phyloP scores from a whole-genome alignment of 2,329 filamentous ascomycete species.

The Moelleriella libera region DNA sequence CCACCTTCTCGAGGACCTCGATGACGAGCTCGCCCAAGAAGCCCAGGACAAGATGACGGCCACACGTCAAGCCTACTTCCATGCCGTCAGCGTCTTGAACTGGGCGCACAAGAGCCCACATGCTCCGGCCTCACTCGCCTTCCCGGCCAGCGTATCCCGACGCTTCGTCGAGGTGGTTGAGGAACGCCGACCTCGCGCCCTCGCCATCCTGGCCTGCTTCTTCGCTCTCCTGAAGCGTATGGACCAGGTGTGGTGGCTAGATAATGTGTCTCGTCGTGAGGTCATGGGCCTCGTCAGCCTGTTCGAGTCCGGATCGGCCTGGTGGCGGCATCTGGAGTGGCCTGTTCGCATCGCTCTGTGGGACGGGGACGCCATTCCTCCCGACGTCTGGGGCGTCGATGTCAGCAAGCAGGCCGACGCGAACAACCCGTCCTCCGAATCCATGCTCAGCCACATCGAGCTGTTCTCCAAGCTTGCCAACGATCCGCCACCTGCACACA shows the following conservation, averaged over 20 bases:
- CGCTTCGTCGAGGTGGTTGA: conserved; percentile 47
- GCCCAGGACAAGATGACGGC: conserved; percentile 14
- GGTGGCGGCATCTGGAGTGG: conserved; percentile 50
- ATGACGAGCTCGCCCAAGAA: conserved; percentile 35
- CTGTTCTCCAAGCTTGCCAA: conserved; percentile 22
- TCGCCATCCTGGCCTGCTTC: conserved; percentile 51
- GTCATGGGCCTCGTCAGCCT: conserved; percentile 48
- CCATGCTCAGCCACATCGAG: conserved; percentile 25
- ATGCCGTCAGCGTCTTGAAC: conserved; percentile 51
- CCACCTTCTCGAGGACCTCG: conserved; percentile 41
- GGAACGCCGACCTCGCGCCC: conserved; percentile 42
- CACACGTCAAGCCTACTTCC: conserved; percentile 40
- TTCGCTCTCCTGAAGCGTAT: conserved; percentile 50
- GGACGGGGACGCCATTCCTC: conserved; percentile 36
- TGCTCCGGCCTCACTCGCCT: conserved; percentile 43
- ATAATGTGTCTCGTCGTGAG: conserved; percentile 50
- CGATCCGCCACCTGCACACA: conserved; percentile 12
- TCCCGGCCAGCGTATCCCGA: conserved; percentile 50
- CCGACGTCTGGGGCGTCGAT: conserved; percentile 42
- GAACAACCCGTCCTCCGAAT: conserved; percentile 18
- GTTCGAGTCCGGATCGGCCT: conserved; percentile 42
- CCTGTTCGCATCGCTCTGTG: conserved; percentile 44
- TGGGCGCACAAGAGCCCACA: conserved; percentile 50
- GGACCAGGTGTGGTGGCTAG: conserved; percentile 54
- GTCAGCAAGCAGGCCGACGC: conserved; percentile 26